Conservation (phyloP, 2,329 filamentous ascomycete genomes). For the Hypoxylon rubiginosum region DNA sequence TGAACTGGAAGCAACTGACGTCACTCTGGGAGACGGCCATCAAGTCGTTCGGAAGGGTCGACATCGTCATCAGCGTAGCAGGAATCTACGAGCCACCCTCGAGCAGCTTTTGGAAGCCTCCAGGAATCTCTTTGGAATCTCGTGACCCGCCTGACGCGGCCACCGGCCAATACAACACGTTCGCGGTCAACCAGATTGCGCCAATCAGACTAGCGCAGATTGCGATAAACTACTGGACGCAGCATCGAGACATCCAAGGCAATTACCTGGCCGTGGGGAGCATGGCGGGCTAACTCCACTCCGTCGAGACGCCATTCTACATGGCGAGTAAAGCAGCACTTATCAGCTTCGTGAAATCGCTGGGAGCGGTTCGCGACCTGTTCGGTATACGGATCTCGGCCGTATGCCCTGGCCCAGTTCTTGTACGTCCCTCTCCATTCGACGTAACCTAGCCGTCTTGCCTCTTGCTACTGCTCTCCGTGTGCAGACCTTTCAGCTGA, state of each 20-base stretch:
- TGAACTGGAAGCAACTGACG: slow-evolving; percentile 48
- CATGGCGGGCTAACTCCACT: slow-evolving; percentile 50
- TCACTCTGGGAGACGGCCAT: slow-evolving; percentile 42
- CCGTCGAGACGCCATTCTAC: slow-evolving; percentile 50
- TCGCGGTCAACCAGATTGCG: slow-evolving; percentile 42
- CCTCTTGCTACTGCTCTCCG: too few relatives aligned
- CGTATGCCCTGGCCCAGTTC: background rate
- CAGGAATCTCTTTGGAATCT: slow-evolving; percentile 38
- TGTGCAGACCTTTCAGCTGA: background rate
- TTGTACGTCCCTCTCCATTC: background rate
- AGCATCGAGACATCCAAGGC: slow-evolving; percentile 41
- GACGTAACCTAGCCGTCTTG: too few relatives aligned
- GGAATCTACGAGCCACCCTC: slow-evolving; percentile 43
- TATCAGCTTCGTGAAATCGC: slow-evolving; percentile 24
- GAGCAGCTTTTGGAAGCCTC: slow-evolving; percentile 44
- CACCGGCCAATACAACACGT: slow-evolving; percentile 39
- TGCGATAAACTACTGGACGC: slow-evolving; percentile 49
- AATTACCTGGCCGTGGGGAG: slow-evolving; percentile 49
- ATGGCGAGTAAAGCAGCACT: slow-evolving; percentile 49
- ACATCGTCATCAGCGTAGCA: slow-evolving; percentile 6
- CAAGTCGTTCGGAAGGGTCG: slow-evolving; percentile 36
- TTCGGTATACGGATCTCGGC: background rate
- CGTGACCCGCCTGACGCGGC: slow-evolving; percentile 36
- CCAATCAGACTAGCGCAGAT: slow-evolving; percentile 46
- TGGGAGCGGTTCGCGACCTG: background rate